Conservation (phyloP, 352 stramenopile genomes). For the Saprolegnia diclina region DNA sequence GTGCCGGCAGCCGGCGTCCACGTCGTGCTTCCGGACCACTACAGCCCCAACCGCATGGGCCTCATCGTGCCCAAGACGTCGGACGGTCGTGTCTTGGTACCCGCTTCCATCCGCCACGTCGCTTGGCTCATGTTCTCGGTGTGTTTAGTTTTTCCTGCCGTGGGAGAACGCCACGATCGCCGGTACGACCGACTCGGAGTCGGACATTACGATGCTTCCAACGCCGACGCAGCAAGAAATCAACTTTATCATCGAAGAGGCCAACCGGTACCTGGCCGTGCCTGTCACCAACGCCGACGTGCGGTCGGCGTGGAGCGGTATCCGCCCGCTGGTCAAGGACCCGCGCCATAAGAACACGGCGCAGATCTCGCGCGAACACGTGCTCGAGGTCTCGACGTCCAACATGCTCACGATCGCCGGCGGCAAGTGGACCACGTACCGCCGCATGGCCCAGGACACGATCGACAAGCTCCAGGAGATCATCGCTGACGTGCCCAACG, state of each 20-base stretch:
- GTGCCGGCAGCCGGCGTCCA: slow-evolving; percentile 92
- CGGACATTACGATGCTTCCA: slow-evolving; percentile 93
- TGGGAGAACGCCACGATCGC: slow-evolving; percentile 92
- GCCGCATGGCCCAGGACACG: slow-evolving; percentile 93
- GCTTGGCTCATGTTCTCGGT: slow-evolving; percentile 12
- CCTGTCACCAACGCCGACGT: slow-evolving; percentile 88
- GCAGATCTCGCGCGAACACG: slow-evolving; percentile 91
- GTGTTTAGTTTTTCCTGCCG: slow-evolving; percentile 91
- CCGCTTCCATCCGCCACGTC: slow-evolving; percentile 18
- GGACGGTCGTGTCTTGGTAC: slow-evolving; percentile 79
- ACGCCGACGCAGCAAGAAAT: slow-evolving; percentile 88
- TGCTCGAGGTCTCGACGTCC: slow-evolving; percentile 87
- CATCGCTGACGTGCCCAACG: slow-evolving; percentile 50
- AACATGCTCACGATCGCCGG: slow-evolving; percentile 93
- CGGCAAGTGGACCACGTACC: slow-evolving; percentile 97
- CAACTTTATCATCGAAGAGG: slow-evolving; percentile 93
- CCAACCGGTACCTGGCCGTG: slow-evolving; percentile 87
- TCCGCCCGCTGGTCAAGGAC: slow-evolving; percentile 91
- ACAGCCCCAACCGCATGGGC: slow-evolving; percentile 91
- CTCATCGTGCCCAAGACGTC: slow-evolving; percentile 95
- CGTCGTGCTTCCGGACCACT: slow-evolving; percentile 93
- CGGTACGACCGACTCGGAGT: slow-evolving; percentile 91
- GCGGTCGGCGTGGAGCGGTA: slow-evolving; percentile 93
- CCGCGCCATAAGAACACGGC: slow-evolving; percentile 81
- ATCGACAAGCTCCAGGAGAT: slow-evolving; percentile 86